Percentiles rank a stretch among this genome's conserved stretches.
phyloP scores from a whole-genome alignment of 306 rosid species.

The Mimosa bimucronata region DNA sequence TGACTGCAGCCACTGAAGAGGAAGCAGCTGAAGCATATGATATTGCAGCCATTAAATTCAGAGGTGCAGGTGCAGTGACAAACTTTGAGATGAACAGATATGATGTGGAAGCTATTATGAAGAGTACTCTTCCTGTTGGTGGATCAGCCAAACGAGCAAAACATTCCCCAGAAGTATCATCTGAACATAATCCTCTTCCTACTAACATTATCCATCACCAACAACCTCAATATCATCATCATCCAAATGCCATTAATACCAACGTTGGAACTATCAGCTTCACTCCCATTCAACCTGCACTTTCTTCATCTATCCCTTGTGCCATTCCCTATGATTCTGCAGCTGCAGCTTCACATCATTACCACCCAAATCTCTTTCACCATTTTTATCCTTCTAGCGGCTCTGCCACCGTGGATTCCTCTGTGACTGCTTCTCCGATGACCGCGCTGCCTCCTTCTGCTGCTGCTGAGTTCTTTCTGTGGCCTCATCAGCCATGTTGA shows the following conservation, averaged over 20 bases:
- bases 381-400: conserved; percentile 56
- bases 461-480: conserved; percentile 72
- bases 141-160: conserved; percentile 90
- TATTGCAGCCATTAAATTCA: conserved; percentile 91
- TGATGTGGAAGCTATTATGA: conserved; percentile 82
- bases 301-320: conserved; percentile 56
- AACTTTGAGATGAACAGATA: conserved; percentile 95
- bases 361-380: conserved; percentile 73
- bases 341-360: conserved; percentile 49
- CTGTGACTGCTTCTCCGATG: conserved; percentile 28
- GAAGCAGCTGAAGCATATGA: conserved; percentile 98
- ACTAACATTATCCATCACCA: conserved; percentile 32
- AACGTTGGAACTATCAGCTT: conserved; percentile 64
- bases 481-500: conserved; percentile 86
- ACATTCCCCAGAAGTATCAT: conserved; percentile 67
- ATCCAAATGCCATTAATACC: conserved; percentile 14
- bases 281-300: conserved; percentile 59
- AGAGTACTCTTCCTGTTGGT: conserved; percentile 84
- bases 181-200: conserved; percentile 55
- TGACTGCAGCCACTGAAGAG: conserved; percentile 82
- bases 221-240: conserved; percentile 44
- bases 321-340: conserved; percentile 70
- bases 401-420: conserved; percentile 41
- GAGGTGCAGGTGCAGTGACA: conserved; percentile 92
- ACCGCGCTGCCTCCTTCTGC: conserved; percentile 47